These are phyloP conservation scores for Scleromitrula shiraiana DNA, from an alignment of 2,329 filamentous ascomycete species.

Conservation along the genomic window DNA sequence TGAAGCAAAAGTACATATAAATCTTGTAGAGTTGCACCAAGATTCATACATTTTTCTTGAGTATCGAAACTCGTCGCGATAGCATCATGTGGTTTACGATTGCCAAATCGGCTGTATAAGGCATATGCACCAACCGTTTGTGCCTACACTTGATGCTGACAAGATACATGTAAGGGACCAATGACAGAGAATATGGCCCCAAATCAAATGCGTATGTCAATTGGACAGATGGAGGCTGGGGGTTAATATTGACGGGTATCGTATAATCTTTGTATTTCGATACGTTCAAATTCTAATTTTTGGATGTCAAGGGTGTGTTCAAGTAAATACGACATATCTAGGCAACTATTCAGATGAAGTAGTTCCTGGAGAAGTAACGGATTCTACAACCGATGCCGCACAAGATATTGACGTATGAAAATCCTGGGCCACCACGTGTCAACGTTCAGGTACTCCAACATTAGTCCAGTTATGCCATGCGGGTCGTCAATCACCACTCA, in stretches of 20 bases:
- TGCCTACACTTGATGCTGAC: not conserved
- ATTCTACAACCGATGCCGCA: constrained; percentile 19
- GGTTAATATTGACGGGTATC: constrained; percentile 40
- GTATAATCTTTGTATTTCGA: no score
- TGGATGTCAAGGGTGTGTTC: not conserved
- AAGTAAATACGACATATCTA: constrained; percentile 3
- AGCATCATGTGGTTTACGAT: constrained; percentile 41
- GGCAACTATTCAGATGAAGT: no score
- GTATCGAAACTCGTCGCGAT: constrained; percentile 13
- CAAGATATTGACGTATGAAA: constrained; percentile 29
- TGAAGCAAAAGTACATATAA: no score
- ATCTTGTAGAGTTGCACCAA: no score
- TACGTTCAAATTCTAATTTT: not conserved
- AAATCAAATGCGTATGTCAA: constrained; percentile 39
- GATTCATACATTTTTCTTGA: no score
- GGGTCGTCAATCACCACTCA: constrained; percentile 36
- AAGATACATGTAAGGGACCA: not conserved
- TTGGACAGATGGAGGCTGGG: constrained; percentile 49
- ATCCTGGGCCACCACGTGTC: constrained; percentile 30
- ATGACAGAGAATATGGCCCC: constrained; percentile 34
- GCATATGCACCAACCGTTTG: constrained; percentile 6
- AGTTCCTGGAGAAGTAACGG: not conserved
- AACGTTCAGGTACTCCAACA: constrained; percentile 30
- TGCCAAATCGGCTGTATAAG: constrained; percentile 47
- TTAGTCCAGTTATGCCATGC: constrained; percentile 42